Base-by-base conservation (phyloP, 768 basidiomycete genomes). In the Russula olivacea region DNA sequence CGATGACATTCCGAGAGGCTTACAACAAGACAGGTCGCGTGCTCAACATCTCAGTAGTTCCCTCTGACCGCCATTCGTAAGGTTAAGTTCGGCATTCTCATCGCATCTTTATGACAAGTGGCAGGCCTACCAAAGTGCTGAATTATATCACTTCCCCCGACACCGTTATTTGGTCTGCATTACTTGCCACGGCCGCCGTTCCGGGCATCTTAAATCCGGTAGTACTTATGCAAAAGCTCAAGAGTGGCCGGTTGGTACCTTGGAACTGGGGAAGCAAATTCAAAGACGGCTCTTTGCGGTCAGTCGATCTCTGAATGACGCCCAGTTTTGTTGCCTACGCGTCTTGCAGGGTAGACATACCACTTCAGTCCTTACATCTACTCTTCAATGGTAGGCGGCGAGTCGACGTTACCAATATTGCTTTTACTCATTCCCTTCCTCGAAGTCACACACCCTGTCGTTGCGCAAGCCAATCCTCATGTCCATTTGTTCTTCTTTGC, bases 61-160 rank as follows among this genome's bases (percentile, higher is more conserved):
- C 93, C 6, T 89, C 88, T 40, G 91, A 93, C 72, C 82, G 87
- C 19, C 91, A 98, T 76, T 93, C 92, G 91, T 79, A 66, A 68
- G 83, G 50, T 28, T 32, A 17, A 58, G 21, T 55, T 36, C 34
- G 8, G 40, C 11, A 25, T 47, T n/a, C 4, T 56, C n/a, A 19
- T 23, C n/a, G 32, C 5, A 8, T 58, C 28, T 51, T 57, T 57
- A 66, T 56, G 65, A 65, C 30, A 64, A 61, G 7, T 63, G 70
- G 63, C 64, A 93, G 91, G 14, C 97, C 97, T 2, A 98, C 97
- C 2, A 98, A 98, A 74, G 76, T 99, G 2, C 78, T 99, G 12
- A 99, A 98, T 72, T 93, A 97, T 70, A 83, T 98, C 65, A 95
- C 93, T 21, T 90, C 94, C n/a, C 97, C 97, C 0, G 91, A 98